phyloP scores from a whole-genome alignment of 2,329 filamentous ascomycete genomes.

The Colletotrichum lindemuthianum region DNA sequence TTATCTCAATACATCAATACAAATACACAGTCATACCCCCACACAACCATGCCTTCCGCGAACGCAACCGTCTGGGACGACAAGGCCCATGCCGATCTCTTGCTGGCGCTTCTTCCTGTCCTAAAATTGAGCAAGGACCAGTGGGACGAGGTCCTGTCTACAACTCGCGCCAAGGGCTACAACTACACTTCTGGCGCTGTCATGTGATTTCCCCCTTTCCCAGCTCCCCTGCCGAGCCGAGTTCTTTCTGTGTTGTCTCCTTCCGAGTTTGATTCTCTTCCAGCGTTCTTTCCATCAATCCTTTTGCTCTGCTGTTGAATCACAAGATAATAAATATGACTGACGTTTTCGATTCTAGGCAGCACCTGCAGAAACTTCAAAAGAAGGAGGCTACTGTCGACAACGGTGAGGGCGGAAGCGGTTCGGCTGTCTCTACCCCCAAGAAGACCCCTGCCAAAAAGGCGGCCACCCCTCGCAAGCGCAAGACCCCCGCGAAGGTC shows the following conservation, averaged over 20 bases:
- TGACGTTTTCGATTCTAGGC: conserved; percentile 42
- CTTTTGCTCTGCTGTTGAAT: conserved; percentile 27
- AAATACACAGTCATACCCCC: conserved; percentile 24
- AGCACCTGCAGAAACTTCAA: conserved; percentile 58
- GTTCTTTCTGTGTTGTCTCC: conserved; percentile 26
- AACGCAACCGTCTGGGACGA: conserved; percentile 45
- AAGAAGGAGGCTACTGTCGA: conserved; percentile 44
- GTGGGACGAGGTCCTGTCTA: conserved; percentile 45
- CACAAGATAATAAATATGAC: neutral
- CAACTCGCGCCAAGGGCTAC: conserved; percentile 49
- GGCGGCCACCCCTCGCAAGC: conserved; percentile 42
- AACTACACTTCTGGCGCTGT: conserved; percentile 51
- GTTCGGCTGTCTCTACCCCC: conserved; percentile 35
- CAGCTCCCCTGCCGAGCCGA: too few species aligned
- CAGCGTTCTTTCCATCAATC: neutral
- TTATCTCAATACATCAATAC: conserved; percentile 6
- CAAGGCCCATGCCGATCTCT: conserved; percentile 50
- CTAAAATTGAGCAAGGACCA: conserved; percentile 47
- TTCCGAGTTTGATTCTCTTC: neutral
- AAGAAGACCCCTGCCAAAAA: conserved; percentile 35
- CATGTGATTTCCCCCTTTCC: conserved; percentile 45
- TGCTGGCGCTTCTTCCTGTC: conserved; percentile 49
- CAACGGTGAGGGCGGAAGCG: conserved; percentile 13
- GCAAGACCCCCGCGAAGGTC: conserved; percentile 40
- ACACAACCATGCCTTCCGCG: conserved; percentile 20